Conservation (phyloP, 140 eudicot species). For the Oenanthe javanica region DNA sequence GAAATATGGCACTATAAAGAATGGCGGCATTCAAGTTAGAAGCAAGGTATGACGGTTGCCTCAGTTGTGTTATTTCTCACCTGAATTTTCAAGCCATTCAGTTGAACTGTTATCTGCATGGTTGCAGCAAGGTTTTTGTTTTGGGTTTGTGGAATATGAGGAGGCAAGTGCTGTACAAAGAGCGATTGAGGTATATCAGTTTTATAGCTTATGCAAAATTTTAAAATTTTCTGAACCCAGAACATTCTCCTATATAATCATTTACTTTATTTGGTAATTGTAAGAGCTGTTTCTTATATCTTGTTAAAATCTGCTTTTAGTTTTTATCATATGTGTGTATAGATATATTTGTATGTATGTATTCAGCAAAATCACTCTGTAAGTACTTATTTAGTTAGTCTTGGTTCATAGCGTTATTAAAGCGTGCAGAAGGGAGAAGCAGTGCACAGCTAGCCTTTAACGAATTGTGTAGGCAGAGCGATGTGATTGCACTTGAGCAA, state of each 20-base stretch:
- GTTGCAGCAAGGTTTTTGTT: slow-evolving; percentile 73
- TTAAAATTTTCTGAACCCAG: not conserved
- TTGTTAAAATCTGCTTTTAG: not conserved
- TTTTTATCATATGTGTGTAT: not conserved
- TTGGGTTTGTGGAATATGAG: slow-evolving; percentile 96
- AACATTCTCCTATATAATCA: not conserved
- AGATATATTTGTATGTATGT: not conserved
- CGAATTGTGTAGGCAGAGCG: not conserved
- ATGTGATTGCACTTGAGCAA: not conserved
- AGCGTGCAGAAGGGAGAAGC: not conserved
- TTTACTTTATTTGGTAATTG: not conserved
- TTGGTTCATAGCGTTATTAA: not conserved
- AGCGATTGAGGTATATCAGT: slow-evolving; percentile 66
- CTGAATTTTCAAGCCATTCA: slow-evolving; percentile 10
- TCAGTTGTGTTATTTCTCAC: not conserved
- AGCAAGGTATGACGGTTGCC: slow-evolving; percentile 36
- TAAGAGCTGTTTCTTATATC: not conserved
- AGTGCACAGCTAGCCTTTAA: not conserved
- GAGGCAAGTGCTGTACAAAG: slow-evolving; percentile 55
- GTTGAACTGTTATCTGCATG: not conserved
- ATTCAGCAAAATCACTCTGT: not conserved
- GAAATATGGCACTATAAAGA: slow-evolving; percentile 73
- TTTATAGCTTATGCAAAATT: not conserved
- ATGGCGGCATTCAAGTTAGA: slow-evolving; percentile 79
- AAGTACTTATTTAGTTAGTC: not conserved